These are phyloP conservation scores for Leishmania arabica DNA, from an alignment of 208 protist species.

Conservation along the genomic window DNA sequence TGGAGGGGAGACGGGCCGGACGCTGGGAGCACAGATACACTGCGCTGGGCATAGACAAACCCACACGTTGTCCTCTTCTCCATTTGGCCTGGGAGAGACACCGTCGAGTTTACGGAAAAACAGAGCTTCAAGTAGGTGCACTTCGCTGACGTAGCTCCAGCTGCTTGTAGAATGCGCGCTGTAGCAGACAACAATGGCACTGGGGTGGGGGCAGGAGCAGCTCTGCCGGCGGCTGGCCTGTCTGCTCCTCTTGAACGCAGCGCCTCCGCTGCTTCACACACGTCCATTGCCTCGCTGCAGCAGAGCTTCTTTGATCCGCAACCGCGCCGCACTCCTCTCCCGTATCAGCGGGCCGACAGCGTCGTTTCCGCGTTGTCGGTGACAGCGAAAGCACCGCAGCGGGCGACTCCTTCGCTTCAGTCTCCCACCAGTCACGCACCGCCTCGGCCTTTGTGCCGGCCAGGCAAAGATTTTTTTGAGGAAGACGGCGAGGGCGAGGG, in stretches of 20 bases:
- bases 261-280: conserved; percentile 9
- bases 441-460: not conserved
- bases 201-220: not conserved
- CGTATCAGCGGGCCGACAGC: not conserved
- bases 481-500: conserved; percentile 6
- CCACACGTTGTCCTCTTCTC: not conserved
- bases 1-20: not conserved
- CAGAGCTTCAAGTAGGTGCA: not conserved
- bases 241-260: not conserved
- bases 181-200: not conserved
- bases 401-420: not conserved
- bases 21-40: not conserved
- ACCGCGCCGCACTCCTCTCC: not conserved
- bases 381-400: not conserved
- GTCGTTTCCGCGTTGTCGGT: conserved; percentile 1
- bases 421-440: not conserved
- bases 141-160: not conserved
- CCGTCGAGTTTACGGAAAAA: not conserved
- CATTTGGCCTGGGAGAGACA: not conserved
- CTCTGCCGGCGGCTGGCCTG: not conserved
- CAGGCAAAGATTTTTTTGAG: conserved; percentile 20
- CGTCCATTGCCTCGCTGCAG: conserved; percentile 22
- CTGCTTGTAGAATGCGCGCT: not conserved
- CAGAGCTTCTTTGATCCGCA: conserved; percentile 30
- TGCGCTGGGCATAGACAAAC: not conserved